Evolutionary conservation across 2,329 filamentous ascomycete genomes (phyloP).

Genomic region (Dothistroma septosporum): DNA sequence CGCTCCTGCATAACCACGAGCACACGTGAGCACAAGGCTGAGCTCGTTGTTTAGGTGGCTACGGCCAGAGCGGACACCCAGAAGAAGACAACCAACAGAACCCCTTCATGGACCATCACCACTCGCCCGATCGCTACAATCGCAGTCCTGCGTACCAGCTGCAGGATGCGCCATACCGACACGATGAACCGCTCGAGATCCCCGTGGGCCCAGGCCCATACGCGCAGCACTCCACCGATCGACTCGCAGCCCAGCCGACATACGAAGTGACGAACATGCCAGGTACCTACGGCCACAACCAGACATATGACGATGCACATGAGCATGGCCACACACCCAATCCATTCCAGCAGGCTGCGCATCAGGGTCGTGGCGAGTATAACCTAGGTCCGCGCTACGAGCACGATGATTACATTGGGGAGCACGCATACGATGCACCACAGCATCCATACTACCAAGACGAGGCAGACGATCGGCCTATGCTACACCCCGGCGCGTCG

Average conservation of each 20-base stretch:
- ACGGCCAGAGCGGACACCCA: slow-evolving; percentile 20
- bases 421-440: slow-evolving; percentile 42
- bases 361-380: slow-evolving; percentile 52
- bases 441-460: slow-evolving; percentile 57
- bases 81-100: slow-evolving; percentile 19
- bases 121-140: slow-evolving; percentile 61
- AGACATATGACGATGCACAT: slow-evolving; percentile 54
- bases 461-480: slow-evolving; percentile 69
- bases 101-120: slow-evolving; percentile 25
- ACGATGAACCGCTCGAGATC: slow-evolving; percentile 60
- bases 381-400: slow-evolving; percentile 72
- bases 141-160: slow-evolving; percentile 73
- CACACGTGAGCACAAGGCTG: slow-evolving; percentile 9
- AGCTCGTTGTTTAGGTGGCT: slow-evolving; percentile 16
- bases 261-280: slow-evolving; percentile 68
- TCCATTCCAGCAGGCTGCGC: slow-evolving; percentile 39
- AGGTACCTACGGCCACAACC: slow-evolving; percentile 59
- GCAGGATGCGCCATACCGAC: slow-evolving; percentile 68
- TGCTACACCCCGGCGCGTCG: slow-evolving; percentile 61
- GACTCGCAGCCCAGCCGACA: slow-evolving; percentile 77
- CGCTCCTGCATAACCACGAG: not conserved
- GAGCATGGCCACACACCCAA: slow-evolving; percentile 42
- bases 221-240: slow-evolving; percentile 58
- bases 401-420: slow-evolving; percentile 73
- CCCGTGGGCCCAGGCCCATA: slow-evolving; percentile 56